Base-by-base conservation (phyloP, 1,284 basidiomycete species). In the Cutaneotrichosporon arboriforme region DNA sequence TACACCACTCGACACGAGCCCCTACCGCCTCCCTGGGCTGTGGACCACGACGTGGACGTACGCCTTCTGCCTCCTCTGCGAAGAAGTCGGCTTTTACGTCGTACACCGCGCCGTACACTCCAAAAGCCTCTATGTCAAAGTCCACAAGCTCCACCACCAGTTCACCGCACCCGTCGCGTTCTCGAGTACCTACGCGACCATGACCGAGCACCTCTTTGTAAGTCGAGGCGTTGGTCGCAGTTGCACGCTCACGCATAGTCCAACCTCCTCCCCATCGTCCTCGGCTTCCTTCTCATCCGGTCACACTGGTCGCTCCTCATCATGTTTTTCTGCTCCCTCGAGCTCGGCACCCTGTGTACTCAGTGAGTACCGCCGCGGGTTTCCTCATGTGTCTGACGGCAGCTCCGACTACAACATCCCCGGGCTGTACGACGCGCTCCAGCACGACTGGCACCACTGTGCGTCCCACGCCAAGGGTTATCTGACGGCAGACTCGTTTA, bases 391-490 rank as follows among this genome's bases (percentile, higher is more conserved):
- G n/a, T n/a, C 44, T 52, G 23, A 52, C 45, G 2, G 9, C 37
- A 52, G 51, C 51, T 56, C 54, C 17, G 58, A 53, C 54, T 59
- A 56, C 54, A 59, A 56, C 51, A 50, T 59, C 15, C 58, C 58
- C 17, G 51, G 49, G n/a, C 49, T 54, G 33, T 51, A 51, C 49
- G 52, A 59, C 31, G 51, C 58, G 22, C 54, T 59, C 41, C 33
- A 49, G 46, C 58, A 59, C 54, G 58, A 59, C 58, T 59, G 58
- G 58, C 58, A 59, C 49, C 58, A 59, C 49, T 59, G 51, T 52
- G 45, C 41, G 51, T 51, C 20, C 13, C 8, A 33, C 8, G 8
- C 20, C 2, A 1, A 10, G 15, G n/a, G n/a, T 17, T 10, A 14
- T 9, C 51, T 48, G 14, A 48, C 46, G 9, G 31, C 45, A 52